These are phyloP conservation scores for Verticillium albo-atrum DNA, from an alignment of 2,329 filamentous ascomycete species.

Conservation along the genomic window DNA sequence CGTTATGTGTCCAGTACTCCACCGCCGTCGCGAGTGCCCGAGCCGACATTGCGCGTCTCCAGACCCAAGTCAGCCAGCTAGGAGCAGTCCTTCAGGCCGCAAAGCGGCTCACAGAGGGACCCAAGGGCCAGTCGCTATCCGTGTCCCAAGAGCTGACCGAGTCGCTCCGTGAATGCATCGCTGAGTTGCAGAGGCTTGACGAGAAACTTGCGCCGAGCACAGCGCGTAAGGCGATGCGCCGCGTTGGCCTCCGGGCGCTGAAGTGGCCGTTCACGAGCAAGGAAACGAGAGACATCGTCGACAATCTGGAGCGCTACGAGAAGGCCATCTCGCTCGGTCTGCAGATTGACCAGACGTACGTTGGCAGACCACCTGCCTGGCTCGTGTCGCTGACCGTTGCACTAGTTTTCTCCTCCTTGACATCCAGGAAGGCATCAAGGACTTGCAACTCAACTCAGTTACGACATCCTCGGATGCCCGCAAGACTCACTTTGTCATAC, in stretches of 20 bases:
- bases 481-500: constrained; percentile 6
- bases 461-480: constrained; percentile 2
- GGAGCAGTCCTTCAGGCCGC: constrained; percentile 18
- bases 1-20: constrained; percentile 29
- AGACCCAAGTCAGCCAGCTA: constrained; percentile 20
- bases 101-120: constrained; percentile 19
- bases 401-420: not conserved
- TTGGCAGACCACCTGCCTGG: not conserved
- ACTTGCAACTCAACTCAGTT: not conserved
- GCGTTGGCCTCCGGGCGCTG: constrained; percentile 24
- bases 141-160: constrained; percentile 16
- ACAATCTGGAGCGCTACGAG: constrained; percentile 20
- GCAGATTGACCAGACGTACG: constrained; percentile 25
- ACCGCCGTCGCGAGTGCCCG: constrained; percentile 23
- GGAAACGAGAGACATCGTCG: constrained; percentile 21
- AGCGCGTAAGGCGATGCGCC: constrained; percentile 21
- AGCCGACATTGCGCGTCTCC: constrained; percentile 25
- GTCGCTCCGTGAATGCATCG: constrained; percentile 14
- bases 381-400: not conserved
- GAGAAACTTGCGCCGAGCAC: constrained; percentile 16
- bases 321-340: constrained; percentile 22
- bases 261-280: constrained; percentile 34
- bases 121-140: constrained; percentile 18
- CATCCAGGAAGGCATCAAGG: not conserved
- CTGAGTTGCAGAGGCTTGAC: constrained; percentile 17